Evolutionary conservation across 495 filamentous ascomycete species (phyloP).

Genomic region (Pyrenula aspistea): DNA sequence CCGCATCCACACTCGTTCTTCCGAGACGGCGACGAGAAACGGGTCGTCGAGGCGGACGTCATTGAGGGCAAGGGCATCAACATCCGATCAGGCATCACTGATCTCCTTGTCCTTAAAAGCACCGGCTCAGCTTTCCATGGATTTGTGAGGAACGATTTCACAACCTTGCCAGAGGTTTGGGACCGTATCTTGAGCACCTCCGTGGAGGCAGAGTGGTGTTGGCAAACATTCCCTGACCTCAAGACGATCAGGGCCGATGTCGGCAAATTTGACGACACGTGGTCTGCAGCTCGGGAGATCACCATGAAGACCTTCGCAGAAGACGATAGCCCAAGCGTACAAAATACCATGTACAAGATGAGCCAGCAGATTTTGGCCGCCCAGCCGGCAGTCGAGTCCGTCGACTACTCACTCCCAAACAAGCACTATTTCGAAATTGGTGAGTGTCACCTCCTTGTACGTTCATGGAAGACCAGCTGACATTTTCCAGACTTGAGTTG

Average conservation of each 20-base stretch:
- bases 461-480: constrained; percentile 3
- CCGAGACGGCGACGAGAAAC: constrained; percentile 78
- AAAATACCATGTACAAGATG: constrained; percentile 99
- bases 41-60: constrained; percentile 51
- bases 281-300: constrained; percentile 61
- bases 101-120: constrained; percentile 84
- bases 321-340: constrained; percentile 83
- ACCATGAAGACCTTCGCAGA: constrained; percentile 87
- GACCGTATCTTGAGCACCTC: constrained; percentile 93
- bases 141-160: constrained; percentile 87
- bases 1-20: constrained; percentile 95
- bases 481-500: constrained; percentile 68
- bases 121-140: constrained; percentile 96
- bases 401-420: constrained; percentile 82
- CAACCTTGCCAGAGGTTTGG: constrained; percentile 78
- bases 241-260: constrained; percentile 52
- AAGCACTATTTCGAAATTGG: constrained; percentile 98
- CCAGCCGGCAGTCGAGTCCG: constrained; percentile 56
- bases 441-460: constrained; percentile 30
- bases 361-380: constrained; percentile 70
- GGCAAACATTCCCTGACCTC: constrained; percentile 58
- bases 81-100: constrained; percentile 57
- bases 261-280: constrained; percentile 65
- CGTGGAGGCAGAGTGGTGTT: constrained; percentile 74
- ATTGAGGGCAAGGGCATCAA: constrained; percentile 31